phyloP scores from a whole-genome alignment of 345 rosid species.

The Eucalyptus guilfoylei region DNA sequence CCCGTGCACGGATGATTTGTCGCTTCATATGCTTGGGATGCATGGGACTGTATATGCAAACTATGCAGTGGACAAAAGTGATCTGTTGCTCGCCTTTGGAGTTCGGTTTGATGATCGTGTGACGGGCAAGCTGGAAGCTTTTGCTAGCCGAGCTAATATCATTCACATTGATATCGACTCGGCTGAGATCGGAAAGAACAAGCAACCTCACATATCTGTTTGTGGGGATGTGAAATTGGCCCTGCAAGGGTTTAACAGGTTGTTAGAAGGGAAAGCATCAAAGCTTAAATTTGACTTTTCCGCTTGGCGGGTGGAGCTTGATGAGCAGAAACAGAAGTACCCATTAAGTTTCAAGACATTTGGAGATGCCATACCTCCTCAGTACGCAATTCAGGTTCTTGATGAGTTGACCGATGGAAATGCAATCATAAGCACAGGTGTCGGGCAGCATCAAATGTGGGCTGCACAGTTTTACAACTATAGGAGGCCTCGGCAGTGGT shows the following conservation, averaged over 20 bases:
- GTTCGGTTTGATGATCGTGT: constrained; percentile 98
- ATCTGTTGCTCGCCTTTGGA: constrained; percentile 86
- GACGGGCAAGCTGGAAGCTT: constrained; percentile 92
- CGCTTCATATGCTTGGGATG: constrained; percentile 95
- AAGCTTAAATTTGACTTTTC: constrained; percentile 46
- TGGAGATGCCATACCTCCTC: constrained; percentile 91
- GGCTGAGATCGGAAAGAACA: constrained; percentile 96
- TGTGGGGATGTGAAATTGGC: constrained; percentile 86
- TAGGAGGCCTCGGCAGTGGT: constrained; percentile 79
- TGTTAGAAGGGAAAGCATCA: constrained; percentile 37
- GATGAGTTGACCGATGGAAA: constrained; percentile 78
- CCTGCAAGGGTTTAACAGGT: constrained; percentile 46
- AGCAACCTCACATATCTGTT: constrained; percentile 88
- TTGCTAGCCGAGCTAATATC: constrained; percentile 90
- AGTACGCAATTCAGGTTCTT: constrained; percentile 78
- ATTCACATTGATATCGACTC: constrained; percentile 94
- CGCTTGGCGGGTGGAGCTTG: constrained; percentile 66
- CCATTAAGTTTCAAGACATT: constrained; percentile 76
- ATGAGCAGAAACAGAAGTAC: constrained; percentile 49
- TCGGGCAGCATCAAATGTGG: constrained; percentile 99
- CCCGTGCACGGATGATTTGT: constrained; percentile 46
- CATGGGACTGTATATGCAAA: constrained; percentile 94
- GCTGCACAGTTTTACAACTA: constrained; percentile 98
- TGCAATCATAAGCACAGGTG: constrained; percentile 90
- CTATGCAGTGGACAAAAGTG: constrained; percentile 82